Percentiles rank a stretch among this genome's conserved stretches.
Conservation (phyloP, 768 basidiomycete genomes). For the Thelephora ganbajun region DNA sequence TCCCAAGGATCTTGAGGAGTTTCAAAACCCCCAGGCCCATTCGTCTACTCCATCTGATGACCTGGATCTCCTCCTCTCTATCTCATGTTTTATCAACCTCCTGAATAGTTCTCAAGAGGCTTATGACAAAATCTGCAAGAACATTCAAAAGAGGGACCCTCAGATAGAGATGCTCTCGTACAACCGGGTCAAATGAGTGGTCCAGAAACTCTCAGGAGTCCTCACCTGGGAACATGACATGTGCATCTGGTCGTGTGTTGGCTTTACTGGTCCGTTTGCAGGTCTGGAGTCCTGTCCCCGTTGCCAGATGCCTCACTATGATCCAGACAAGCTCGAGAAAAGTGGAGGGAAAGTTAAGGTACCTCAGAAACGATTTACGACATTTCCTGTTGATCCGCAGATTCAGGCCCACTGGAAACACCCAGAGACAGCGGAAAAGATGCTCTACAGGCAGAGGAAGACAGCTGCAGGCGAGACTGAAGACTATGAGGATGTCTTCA, state of each 20-base stretch:
- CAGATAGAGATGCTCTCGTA: slow-evolving; percentile 15
- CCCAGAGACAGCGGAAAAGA: no score
- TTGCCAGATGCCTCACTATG: neutral
- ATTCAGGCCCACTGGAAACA: neutral
- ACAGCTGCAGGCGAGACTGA: no score
- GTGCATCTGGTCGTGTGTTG: neutral
- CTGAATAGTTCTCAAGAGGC: slow-evolving; percentile 18
- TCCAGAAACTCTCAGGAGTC: slow-evolving; percentile 21
- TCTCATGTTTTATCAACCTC: slow-evolving; percentile 18
- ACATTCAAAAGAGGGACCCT: slow-evolving; percentile 13
- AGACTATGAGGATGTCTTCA: neutral
- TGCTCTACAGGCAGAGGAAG: no score
- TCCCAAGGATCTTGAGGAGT: no score
- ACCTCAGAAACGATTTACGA: neutral
- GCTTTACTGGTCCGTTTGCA: neutral
- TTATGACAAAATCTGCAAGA: slow-evolving; percentile 14
- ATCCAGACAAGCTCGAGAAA: neutral
- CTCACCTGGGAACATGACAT: slow-evolving; percentile 10
- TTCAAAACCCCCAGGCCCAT: no score
- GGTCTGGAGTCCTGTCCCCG: neutral
- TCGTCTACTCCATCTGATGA: neutral
- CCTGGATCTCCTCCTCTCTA: slow-evolving; percentile 14
- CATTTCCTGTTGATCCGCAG: neutral
- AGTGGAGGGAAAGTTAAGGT: neutral
- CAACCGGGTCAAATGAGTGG: slow-evolving; percentile 14